Base-by-base conservation (phyloP, 371 early-diverging fungal species). In the Homolaphlyctis polyrhiza region DNA sequence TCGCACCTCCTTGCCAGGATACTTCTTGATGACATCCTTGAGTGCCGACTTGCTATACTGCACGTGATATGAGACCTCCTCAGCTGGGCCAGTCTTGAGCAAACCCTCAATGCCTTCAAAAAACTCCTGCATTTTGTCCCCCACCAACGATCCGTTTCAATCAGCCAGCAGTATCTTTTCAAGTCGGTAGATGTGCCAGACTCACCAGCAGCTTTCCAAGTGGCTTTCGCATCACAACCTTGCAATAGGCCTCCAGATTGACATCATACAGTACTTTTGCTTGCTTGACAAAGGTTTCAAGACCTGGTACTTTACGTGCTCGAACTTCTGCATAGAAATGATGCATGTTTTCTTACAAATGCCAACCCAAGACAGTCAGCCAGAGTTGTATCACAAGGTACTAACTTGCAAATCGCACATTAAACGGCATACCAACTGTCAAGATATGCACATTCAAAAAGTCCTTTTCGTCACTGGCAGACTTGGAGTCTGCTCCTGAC, bases 91-190 rank as follows among this genome's bases (percentile, higher is more conserved):
- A 18, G 88, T 88, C 66, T 87, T 90, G 52, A 91, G 77, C 63
- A 92, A 69, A 21, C 78, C 82, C 48, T 95, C 92, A 8, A 97
- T 89, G 11, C 94, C 95, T 63, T 95, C 95, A 72, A 96, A 97
- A 73, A 97, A 97, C 74, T 93, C 96, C 89, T 89, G 63, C 55
- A 35, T 8, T n/a, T n/a, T n/a, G n/a, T 2, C n/a, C n/a, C n/a
- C n/a, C n/a, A n/a, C n/a, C n/a, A n/a, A n/a, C n/a, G n/a, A n/a
- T n/a, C n/a, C n/a, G n/a, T n/a, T n/a, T n/a, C n/a, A n/a, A n/a
- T n/a, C n/a, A n/a, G n/a, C n/a, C n/a, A n/a, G n/a, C n/a, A n/a
- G n/a, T n/a, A n/a, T n/a, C n/a, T n/a, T n/a, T n/a, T n/a, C n/a
- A n/a, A n/a, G n/a, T 45, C 23, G 45, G 45, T 45, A 23, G 45